Conservation (phyloP, 208 protist genomes). For the Acanthamoeba castellanii region DNA sequence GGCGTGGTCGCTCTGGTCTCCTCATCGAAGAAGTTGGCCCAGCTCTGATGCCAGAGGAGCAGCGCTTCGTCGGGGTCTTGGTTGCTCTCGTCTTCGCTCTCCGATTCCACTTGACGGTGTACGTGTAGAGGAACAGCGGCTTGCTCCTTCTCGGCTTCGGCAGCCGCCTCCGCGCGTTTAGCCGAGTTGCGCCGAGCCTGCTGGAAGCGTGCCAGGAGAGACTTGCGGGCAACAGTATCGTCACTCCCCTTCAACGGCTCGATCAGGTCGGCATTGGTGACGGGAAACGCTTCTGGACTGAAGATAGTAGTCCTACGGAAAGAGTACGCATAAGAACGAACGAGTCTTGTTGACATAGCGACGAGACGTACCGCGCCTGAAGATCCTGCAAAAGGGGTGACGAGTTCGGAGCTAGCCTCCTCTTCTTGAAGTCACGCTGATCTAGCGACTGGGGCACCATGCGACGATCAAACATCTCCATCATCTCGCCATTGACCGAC, state of each 20-base stretch:
- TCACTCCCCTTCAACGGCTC: not conserved
- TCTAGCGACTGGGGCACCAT: not conserved
- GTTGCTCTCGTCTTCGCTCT: not conserved
- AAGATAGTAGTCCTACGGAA: not conserved
- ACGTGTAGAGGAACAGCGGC: not conserved
- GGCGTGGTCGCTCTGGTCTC: not conserved
- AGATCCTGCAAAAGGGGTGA: not conserved
- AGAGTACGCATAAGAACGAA: not conserved
- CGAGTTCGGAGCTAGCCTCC: not conserved
- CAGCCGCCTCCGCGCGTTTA: not conserved
- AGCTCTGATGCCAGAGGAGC: not conserved
- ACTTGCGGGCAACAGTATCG: not conserved
- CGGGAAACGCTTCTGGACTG: not conserved
- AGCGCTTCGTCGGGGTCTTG: not conserved
- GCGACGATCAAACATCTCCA: not conserved
- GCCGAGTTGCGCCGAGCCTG: not conserved
- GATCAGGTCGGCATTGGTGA: conserved; percentile 2
- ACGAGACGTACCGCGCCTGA: not conserved
- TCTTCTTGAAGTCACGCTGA: not conserved
- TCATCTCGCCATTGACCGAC: not conserved
- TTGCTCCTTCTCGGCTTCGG: not conserved
- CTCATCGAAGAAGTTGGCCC: not conserved
- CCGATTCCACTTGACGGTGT: not conserved
- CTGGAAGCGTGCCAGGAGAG: not conserved
- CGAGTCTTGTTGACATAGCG: too few relatives aligned